Percentiles rank a stretch among this genome's conserved stretches.
These are phyloP conservation scores for Gnaphalium uliginosum DNA, from an alignment of 129 eudicot genomes.

Conservation along the genomic window DNA sequence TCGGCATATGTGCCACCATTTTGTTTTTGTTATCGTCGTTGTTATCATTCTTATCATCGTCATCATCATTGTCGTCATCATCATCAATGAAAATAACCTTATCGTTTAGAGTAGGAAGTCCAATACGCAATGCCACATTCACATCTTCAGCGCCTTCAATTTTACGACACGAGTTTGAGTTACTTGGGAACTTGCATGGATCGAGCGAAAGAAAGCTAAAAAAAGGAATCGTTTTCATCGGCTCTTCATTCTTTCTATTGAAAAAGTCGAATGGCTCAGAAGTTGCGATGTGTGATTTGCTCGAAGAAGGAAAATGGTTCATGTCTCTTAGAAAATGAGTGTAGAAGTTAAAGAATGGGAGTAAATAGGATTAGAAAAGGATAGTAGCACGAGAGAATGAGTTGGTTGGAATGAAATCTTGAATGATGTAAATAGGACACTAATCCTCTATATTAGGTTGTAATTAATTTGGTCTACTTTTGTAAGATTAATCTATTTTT, in stretches of 20 bases:
- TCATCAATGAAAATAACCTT: background rate
- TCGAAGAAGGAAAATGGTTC: slow-evolving; percentile 45
- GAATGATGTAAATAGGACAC: slow-evolving; percentile 1
- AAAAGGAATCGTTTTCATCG: slow-evolving; percentile 19
- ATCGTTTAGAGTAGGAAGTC: slow-evolving; percentile 39
- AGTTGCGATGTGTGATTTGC: slow-evolving; percentile 7
- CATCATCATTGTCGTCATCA: background rate
- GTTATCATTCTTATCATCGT: background rate
- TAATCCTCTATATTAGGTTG: slow-evolving; percentile 14
- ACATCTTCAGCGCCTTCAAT: slow-evolving; percentile 38
- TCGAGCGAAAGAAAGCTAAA: slow-evolving; percentile 26
- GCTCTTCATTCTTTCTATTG: slow-evolving; percentile 30
- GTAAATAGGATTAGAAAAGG: slow-evolving; percentile 30
- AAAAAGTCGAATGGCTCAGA: slow-evolving; percentile 52
- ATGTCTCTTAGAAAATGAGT: slow-evolving; percentile 27
- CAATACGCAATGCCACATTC: slow-evolving; percentile 61
- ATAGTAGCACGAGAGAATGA: slow-evolving; percentile 47
- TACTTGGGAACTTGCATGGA: slow-evolving; percentile 29
- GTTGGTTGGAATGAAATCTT: slow-evolving; percentile 49
- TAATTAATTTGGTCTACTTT: slow-evolving; percentile 41
- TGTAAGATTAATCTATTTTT: slow-evolving; percentile 36
- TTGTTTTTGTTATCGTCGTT: background rate
- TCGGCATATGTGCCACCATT: background rate
- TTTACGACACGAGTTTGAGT: slow-evolving; percentile 15
- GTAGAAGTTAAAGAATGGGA: slow-evolving; percentile 28